Conservation (phyloP, 164 flowering plant genomes). For the Amborella trichopoda region DNA sequence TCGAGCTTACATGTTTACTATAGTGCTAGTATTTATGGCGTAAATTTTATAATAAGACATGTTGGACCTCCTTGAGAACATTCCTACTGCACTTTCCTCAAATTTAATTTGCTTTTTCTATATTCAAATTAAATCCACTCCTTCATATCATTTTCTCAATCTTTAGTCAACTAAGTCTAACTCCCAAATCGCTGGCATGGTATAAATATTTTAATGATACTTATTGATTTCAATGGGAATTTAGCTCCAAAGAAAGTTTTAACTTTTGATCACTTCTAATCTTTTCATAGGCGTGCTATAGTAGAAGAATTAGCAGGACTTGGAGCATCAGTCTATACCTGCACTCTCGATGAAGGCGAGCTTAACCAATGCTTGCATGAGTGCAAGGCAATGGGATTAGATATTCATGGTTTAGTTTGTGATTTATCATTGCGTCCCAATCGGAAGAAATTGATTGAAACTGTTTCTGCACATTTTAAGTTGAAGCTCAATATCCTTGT, state of each 20-base stretch:
- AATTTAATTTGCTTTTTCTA: too few species aligned
- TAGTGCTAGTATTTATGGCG: too few species aligned
- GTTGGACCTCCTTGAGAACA: too few species aligned
- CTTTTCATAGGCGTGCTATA: slow-evolving; percentile 19
- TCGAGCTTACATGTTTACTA: too few species aligned
- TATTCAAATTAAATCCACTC: too few species aligned
- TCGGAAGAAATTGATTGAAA: slow-evolving; percentile 19
- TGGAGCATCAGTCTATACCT: slow-evolving; percentile 31
- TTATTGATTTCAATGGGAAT: not conserved
- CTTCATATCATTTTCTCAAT: too few species aligned
- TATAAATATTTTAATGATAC: not conserved
- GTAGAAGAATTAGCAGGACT: slow-evolving; percentile 34
- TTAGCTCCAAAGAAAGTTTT: not conserved
- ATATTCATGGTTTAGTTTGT: slow-evolving; percentile 27
- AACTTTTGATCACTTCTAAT: not conserved
- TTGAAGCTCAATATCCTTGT: slow-evolving; percentile 35
- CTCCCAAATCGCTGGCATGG: not conserved
- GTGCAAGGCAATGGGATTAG: slow-evolving; percentile 27
- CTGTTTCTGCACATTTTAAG: slow-evolving; percentile 17
- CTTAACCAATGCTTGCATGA: slow-evolving; percentile 19
- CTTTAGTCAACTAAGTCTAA: too few species aligned
- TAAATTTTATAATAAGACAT: too few species aligned
- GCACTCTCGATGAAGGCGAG: slow-evolving; percentile 23
- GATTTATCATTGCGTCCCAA: slow-evolving; percentile 16
- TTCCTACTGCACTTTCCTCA: too few species aligned